Percentiles rank a stretch among this genome's conserved stretches.
Evolutionary conservation across 768 basidiomycete genomes (phyloP).

Genomic region (Boletus tylopilopsis): DNA sequence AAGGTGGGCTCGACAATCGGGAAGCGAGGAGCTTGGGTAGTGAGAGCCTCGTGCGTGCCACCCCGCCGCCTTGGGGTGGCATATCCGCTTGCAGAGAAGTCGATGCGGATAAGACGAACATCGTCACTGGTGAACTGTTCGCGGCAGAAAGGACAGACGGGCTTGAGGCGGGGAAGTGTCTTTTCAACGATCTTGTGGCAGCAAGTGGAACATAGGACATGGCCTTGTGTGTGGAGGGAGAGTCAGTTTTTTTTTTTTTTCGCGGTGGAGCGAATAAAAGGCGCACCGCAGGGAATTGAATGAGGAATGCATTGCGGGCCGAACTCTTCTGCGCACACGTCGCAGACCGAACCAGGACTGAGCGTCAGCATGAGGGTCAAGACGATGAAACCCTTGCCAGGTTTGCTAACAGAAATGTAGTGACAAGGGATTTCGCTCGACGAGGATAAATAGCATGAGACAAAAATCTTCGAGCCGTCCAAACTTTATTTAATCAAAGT

Average conservation of each 20-base stretch:
- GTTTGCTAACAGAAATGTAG: constrained; percentile 36
- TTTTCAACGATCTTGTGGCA: constrained; percentile 81
- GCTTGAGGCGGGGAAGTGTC: constrained; percentile 63
- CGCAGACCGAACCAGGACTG: constrained; percentile 78
- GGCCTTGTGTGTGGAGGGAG: constrained; percentile 44
- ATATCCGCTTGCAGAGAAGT: constrained; percentile 67
- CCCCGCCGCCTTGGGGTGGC: constrained; percentile 60
- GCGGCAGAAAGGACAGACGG: constrained; percentile 83
- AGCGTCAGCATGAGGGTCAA: constrained; percentile 71
- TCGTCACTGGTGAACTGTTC: constrained; percentile 64
- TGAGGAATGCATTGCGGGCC: constrained; percentile 70
- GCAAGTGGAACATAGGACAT: constrained; percentile 75
- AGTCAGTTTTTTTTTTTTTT: constrained; percentile 27
- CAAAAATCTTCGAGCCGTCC: constrained; percentile 29
- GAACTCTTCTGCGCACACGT: constrained; percentile 87
- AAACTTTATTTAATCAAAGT: constrained; percentile 31
- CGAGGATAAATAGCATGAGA: constrained; percentile 47
- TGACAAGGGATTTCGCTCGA: constrained; percentile 44
- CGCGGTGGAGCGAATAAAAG: not conserved
- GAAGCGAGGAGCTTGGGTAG: constrained; percentile 44
- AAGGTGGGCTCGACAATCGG: constrained; percentile 41
- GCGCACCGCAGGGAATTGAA: constrained; percentile 74
- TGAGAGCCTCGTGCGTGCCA: constrained; percentile 42
- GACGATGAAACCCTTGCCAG: constrained; percentile 37
- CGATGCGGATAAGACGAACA: constrained; percentile 75